These are phyloP conservation scores for Beauveria asiatica DNA, from an alignment of 2,329 filamentous ascomycete genomes.

Conservation along the genomic window DNA sequence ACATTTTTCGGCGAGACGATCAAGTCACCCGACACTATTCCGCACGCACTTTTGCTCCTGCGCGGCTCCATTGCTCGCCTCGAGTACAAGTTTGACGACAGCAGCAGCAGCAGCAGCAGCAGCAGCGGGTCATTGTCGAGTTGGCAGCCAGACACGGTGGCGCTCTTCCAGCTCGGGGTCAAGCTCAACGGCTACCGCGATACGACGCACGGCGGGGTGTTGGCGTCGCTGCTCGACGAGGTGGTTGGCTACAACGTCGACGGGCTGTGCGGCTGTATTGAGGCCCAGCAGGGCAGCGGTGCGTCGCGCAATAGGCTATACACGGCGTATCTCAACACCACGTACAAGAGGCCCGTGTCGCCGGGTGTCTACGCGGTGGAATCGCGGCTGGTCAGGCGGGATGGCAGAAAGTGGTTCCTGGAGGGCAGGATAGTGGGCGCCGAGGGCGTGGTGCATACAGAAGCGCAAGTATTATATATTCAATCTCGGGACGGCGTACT, in stretches of 20 bases:
- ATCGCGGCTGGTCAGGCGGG: background rate
- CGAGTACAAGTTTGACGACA: background rate
- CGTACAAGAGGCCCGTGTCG: background rate
- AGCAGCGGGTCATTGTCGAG: background rate
- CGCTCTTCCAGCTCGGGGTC: background rate
- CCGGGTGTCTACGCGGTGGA: slow-evolving; percentile 4
- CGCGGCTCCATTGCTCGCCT: background rate
- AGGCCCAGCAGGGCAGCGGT: background rate
- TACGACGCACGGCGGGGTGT: slow-evolving; percentile 1
- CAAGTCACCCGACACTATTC: background rate
- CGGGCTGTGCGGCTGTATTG: background rate
- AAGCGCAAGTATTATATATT: slow-evolving; percentile 3
- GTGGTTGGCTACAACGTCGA: background rate
- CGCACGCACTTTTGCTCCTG: background rate
- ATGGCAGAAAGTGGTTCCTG: slow-evolving; percentile 6
- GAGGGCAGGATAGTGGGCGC: background rate
- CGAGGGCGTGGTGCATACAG: background rate
- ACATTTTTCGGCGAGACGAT: slow-evolving; percentile 1
- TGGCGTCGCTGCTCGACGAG: slow-evolving; percentile 6
- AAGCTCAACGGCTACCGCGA: slow-evolving; percentile 8
- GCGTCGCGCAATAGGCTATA: background rate
- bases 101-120: too few species aligned
- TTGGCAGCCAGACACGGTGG: background rate
- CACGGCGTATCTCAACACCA: slow-evolving; percentile 4
- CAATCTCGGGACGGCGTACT: background rate